Base-by-base conservation (phyloP, 495 filamentous ascomycete genomes). In the Talaromyces wortmannii region DNA sequence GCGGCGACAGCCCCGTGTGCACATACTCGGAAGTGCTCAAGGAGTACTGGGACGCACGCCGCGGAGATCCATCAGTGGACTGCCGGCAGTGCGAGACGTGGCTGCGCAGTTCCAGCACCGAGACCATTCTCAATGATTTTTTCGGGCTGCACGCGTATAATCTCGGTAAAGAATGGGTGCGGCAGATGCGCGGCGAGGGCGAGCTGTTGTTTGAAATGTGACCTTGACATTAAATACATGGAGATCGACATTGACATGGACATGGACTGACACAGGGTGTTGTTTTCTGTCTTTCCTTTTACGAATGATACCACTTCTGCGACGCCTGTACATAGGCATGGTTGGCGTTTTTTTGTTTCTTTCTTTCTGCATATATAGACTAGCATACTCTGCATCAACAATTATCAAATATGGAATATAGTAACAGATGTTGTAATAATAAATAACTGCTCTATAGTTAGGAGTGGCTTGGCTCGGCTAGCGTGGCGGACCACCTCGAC, bases 11-110 rank as follows among this genome's bases (percentile, higher is more conserved):
- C 6, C 53, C 53, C 42, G 54, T 53, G 42, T 68, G 66, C 53
- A 33, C 47, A 45, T 66, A 64, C 45, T 66, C 66, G 2, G 60
- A 66, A 47, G 61, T 61, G 6, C 57, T 68, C 6, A 62, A 68
- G 53, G 51, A 63, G n/a, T 68, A 68, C 29, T 68, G 66, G 66
- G 50, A 56, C 18, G 66, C 66, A 4, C 66, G 63, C 61, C 60
- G 59, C 47, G 59, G 65, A 18, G 55, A 59, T 31, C 59, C 63
- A 6, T 57, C 61, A 13, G 52, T 64, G 15, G 59, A 58, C 30
- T 68, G 63, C 48, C 54, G 53, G 30, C 49, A 59, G 36, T 68
- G 62, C 52, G 62, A 68, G 16, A 47, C 55, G 5, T 56, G 55
- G 55, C 57, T 68, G 60, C 45, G 66, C 30, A 68, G 63, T 43